Evolutionary conservation across 768 basidiomycete genomes (phyloP), one percentile per base, ranked within the genome.

Genomic region (Mycena kentingensis): DNA sequence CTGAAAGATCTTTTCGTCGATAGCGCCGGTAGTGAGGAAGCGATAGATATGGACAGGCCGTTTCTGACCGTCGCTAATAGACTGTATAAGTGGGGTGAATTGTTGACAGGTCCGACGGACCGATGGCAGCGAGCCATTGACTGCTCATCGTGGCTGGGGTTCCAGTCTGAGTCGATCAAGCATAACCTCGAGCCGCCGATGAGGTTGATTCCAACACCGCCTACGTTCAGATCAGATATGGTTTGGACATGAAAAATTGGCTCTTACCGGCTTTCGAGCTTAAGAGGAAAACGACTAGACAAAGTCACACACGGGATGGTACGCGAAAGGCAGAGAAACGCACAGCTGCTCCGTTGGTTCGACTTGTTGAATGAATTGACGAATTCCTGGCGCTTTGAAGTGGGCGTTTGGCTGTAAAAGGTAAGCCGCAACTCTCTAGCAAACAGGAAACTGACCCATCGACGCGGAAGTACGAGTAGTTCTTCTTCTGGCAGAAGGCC

Each of bases 61-160:
- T 64, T 92, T 95, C 72, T 99, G 96, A 0, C 96, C 96, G 70
- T 99, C 95, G 18, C 93, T 95, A 60, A 29, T 43, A 48, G 42
- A 53, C 19, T n/a, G n/a, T n/a, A n/a, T n/a, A 49, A 26, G 22
- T 60, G 19, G 55, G 52, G 10, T 51, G 51, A 45, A 57, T 18
- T 58, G 46, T 51, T 19, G 28, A 54, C 46, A n/a, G n/a, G 34
- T 47, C 27, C 11, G 35, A 60, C 73, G 39, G 54, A 92, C 93
- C 93, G 81, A 70, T 96, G 92, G 65, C 95, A 96, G 43, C 96
- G 83, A 46, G 94, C 96, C 96, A 98, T 98, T 2, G 97, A 88
- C 69, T 99, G 97, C 16, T 94, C 69, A 71, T 99, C 97, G 62
- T 90, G 90, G 62, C 89, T 92, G 29, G 93, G 93, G 70, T 95